phyloP scores from a whole-genome alignment of 164 flowering plant species.

The Taxillus chinensis region DNA sequence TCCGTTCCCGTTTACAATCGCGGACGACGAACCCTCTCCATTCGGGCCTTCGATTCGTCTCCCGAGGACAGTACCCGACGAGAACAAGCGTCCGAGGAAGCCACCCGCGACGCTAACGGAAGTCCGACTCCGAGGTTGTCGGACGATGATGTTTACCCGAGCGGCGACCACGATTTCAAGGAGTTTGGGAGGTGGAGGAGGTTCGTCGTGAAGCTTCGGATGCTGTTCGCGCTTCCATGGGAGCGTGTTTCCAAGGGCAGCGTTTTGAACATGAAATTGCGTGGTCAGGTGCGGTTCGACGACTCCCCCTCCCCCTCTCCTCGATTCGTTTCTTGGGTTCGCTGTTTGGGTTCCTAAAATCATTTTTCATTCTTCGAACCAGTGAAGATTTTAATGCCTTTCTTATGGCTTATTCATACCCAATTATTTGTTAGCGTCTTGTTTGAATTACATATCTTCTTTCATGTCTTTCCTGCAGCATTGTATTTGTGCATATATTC shows the following conservation, averaged over 20 bases:
- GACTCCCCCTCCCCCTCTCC: too few relatives aligned
- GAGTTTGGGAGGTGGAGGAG: conserved; percentile 44
- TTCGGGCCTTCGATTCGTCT: conserved; percentile 29
- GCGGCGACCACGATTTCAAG: conserved; percentile 56
- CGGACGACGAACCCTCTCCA: conserved; percentile 9
- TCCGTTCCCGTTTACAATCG: not conserved
- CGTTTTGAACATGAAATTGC: conserved; percentile 65
- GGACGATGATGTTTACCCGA: conserved; percentile 45
- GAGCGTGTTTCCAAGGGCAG: conserved; percentile 72
- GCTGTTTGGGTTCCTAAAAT: too few relatives aligned
- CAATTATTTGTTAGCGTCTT: not conserved
- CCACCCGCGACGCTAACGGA: not conserved
- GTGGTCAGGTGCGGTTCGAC: conserved; percentile 60
- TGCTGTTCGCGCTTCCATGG: conserved; percentile 85
- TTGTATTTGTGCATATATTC: not conserved
- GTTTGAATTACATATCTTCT: not conserved
- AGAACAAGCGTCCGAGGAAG: conserved; percentile 1
- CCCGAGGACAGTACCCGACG: conserved; percentile 8
- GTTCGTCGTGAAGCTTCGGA: conserved; percentile 50
- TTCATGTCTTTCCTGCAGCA: not conserved
- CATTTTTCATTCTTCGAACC: too few relatives aligned
- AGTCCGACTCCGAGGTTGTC: too few relatives aligned
- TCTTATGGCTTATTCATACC: too few relatives aligned
- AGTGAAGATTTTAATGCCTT: too few relatives aligned
- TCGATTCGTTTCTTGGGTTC: too few relatives aligned